Evolutionary conservation across 2,329 filamentous ascomycete species (phyloP).

Genomic region (Trichophyton mentagrophytes): DNA sequence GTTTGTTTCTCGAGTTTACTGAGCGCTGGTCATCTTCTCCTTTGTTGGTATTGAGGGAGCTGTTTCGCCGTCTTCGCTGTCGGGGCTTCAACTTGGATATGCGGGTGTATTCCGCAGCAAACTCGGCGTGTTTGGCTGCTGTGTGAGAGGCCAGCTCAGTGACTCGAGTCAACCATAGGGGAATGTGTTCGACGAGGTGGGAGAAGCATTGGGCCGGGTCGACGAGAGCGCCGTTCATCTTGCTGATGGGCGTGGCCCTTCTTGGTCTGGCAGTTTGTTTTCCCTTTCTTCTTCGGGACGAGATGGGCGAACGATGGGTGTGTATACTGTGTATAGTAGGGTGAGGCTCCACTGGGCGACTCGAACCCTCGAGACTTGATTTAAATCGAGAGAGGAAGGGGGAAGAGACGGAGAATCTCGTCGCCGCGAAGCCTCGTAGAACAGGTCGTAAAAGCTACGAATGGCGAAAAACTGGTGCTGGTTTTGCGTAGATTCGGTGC

Average conservation of each 20-base stretch:
- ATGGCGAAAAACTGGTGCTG: not conserved
- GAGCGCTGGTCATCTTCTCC: constrained; percentile 16
- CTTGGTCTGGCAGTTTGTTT: not conserved
- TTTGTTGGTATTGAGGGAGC: constrained; percentile 32
- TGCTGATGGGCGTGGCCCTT: not conserved
- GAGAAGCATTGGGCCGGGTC: constrained; percentile 35
- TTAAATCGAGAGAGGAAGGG: too few species aligned
- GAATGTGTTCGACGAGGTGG: constrained; percentile 32
- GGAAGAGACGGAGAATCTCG: not conserved
- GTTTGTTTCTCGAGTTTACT: constrained; percentile 2
- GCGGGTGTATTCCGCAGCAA: constrained; percentile 30
- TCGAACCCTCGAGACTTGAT: too few species aligned
- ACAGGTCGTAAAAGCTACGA: too few species aligned
- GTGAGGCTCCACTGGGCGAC: too few species aligned
- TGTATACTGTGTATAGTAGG: too few species aligned
- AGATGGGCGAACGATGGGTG: not conserved
- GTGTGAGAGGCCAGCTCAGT: constrained; percentile 32
- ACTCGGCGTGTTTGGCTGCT: constrained; percentile 30
- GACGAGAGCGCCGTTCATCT: constrained; percentile 16
- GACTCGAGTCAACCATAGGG: constrained; percentile 32
- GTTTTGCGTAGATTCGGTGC: not conserved
- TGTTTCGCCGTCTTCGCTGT: constrained; percentile 26
- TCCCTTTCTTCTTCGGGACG: not conserved
- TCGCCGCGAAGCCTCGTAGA: not conserved
- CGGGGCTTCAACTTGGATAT: constrained; percentile 21